Percentiles rank a stretch among this genome's conserved stretches.
phyloP scores from a whole-genome alignment of 2,329 filamentous ascomycete species.

The Colletotrichum sp. region DNA sequence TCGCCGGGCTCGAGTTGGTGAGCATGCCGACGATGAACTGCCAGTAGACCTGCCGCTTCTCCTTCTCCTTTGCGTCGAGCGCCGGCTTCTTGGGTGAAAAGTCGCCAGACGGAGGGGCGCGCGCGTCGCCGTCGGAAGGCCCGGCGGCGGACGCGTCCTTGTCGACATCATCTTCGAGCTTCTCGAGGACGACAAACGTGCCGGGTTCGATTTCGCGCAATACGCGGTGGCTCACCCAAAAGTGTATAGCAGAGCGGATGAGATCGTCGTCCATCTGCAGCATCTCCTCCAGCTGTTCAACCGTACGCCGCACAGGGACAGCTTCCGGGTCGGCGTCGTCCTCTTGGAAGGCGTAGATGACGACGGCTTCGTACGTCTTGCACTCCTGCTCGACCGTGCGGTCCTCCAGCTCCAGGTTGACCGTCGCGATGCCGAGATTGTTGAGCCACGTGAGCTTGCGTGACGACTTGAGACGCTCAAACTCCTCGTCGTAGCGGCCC shows the following conservation, averaged over 20 bases:
- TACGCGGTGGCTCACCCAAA: conserved; percentile 74
- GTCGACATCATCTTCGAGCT: conserved; percentile 46
- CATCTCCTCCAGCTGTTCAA: conserved; percentile 59
- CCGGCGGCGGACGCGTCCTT: conserved; percentile 36
- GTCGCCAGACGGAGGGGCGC: conserved; percentile 30
- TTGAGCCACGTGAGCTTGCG: conserved; percentile 91
- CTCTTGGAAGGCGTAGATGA: conserved; percentile 82
- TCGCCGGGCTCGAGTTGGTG: conserved; percentile 82
- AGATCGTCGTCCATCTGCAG: conserved; percentile 79
- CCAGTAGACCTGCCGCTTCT: conserved; percentile 74
- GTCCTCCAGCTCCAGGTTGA: conserved; percentile 85
- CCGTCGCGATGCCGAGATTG: conserved; percentile 77
- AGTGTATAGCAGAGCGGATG: conserved; percentile 68
- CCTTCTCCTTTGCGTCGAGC: conserved; percentile 69
- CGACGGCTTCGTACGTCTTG: conserved; percentile 83
- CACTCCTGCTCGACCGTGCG: conserved; percentile 75
- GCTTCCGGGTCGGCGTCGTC: conserved; percentile 41
- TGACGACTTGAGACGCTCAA: conserved; percentile 80
- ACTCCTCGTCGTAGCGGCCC: conserved; percentile 73
- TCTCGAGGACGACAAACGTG: conserved; percentile 73
- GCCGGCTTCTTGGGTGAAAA: conserved; percentile 54
- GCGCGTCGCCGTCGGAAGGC: conserved; percentile 17
- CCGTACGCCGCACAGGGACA: conserved; percentile 42
- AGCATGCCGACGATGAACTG: conserved; percentile 95
- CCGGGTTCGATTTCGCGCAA: conserved; percentile 61